A percentile compares a stretch with the other conserved stretches of the same genome.
Conservation (phyloP, 2,329 filamentous ascomycete genomes). For the Hypoxylon sp. region DNA sequence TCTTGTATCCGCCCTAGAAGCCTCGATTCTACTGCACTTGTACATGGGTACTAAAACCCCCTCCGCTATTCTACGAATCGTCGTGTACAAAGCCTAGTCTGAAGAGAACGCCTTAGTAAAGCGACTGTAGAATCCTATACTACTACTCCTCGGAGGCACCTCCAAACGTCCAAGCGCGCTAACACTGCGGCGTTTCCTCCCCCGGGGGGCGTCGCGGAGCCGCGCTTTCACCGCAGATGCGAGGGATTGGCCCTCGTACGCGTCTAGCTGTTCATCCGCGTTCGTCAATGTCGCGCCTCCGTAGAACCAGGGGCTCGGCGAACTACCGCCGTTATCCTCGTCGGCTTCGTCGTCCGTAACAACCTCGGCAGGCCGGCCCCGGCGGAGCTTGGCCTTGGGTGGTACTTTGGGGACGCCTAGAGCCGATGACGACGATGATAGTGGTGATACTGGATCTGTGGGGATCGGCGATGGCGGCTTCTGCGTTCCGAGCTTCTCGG, state of each 20-base stretch:
- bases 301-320: background rate
- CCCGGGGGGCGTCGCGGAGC: background rate
- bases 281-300: background rate
- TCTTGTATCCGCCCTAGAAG: background rate
- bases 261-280: background rate
- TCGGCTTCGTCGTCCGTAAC: background rate
- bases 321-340: background rate
- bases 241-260: background rate
- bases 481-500: background rate
- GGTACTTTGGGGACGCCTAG: background rate
- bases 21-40: background rate
- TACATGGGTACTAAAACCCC: background rate
- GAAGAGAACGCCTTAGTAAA: too few relatives aligned
- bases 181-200: background rate
- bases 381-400: background rate
- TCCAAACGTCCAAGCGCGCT: background rate
- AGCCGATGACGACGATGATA: too few relatives aligned
- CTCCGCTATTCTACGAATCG: background rate
- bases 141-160: constrained; percentile 6
- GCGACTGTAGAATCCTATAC: background rate
- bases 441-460: too few relatives aligned
- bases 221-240: background rate
- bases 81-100: too few relatives aligned
- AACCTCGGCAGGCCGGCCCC: background rate
- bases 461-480: too few relatives aligned